A percentile compares a stretch with the other conserved stretches of the same genome.
Conservation (phyloP, 257 asterid genomes). For the Solanum chmielewskii region DNA sequence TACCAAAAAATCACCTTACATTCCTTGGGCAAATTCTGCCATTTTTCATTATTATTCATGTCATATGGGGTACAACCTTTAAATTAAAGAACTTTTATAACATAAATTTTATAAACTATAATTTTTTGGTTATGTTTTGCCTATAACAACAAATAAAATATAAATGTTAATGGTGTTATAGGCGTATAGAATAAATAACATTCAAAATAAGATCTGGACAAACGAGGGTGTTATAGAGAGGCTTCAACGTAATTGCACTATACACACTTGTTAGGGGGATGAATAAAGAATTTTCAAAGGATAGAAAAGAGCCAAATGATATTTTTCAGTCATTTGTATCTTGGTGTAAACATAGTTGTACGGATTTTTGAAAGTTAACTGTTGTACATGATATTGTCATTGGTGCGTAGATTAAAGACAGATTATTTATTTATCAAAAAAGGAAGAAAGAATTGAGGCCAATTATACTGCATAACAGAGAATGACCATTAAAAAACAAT, state of each 20-base stretch:
- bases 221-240: neutral
- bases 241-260: neutral
- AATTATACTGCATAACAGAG: neutral
- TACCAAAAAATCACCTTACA: neutral
- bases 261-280: neutral
- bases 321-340: neutral
- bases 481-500: neutral
- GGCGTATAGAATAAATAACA: neutral
- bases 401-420: neutral
- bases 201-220: neutral
- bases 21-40: neutral
- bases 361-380: neutral
- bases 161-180: neutral
- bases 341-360: neutral
- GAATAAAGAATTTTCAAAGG: neutral
- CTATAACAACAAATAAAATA: neutral
- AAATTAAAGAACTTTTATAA: neutral
- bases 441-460: neutral
- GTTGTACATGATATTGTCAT: neutral
- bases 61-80: neutral
- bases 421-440: neutral
- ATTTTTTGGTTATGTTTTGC: neutral
- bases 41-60: neutral
- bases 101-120: neutral
- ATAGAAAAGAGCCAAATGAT: neutral